Conservation (phyloP, 2,329 filamentous ascomycete genomes). For the Monosporascus sp. region DNA sequence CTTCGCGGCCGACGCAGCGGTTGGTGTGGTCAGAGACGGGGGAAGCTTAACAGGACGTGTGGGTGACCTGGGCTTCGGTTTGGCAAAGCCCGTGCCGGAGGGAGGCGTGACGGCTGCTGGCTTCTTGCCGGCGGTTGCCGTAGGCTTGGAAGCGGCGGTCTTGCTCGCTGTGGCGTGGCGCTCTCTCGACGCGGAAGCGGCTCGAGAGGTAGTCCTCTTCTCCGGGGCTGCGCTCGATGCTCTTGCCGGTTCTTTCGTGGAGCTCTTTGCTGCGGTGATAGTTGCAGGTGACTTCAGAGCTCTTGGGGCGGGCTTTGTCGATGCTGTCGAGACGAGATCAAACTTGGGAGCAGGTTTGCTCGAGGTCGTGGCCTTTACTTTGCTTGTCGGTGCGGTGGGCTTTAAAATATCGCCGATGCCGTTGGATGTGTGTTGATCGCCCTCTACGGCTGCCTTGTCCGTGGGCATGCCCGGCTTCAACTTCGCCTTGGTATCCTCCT, state of each 20-base stretch:
- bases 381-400: constrained; percentile 16
- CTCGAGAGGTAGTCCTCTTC: constrained; percentile 26
- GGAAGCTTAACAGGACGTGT: constrained; percentile 64
- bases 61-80: constrained; percentile 61
- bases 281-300: constrained; percentile 31
- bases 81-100: constrained; percentile 40
- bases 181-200: constrained; percentile 29
- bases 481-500: constrained; percentile 30
- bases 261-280: constrained; percentile 33
- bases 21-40: constrained; percentile 62
- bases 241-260: constrained; percentile 23
- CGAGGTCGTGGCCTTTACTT: constrained; percentile 22
- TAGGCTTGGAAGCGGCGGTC: constrained; percentile 23
- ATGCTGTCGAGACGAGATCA: too few species aligned
- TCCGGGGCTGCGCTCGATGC: constrained; percentile 26
- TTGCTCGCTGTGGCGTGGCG: constrained; percentile 28
- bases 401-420: constrained; percentile 12
- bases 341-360: constrained; percentile 17
- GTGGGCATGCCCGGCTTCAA: constrained; percentile 26
- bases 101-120: constrained; percentile 36
- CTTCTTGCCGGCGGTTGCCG: constrained; percentile 34
- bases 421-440: constrained; percentile 10
- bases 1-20: constrained; percentile 63
- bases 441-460: constrained; percentile 17
- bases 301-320: constrained; percentile 14